Evolutionary conservation across 768 basidiomycete genomes (phyloP).

Genomic region (Termitomyces eurrhizus): DNA sequence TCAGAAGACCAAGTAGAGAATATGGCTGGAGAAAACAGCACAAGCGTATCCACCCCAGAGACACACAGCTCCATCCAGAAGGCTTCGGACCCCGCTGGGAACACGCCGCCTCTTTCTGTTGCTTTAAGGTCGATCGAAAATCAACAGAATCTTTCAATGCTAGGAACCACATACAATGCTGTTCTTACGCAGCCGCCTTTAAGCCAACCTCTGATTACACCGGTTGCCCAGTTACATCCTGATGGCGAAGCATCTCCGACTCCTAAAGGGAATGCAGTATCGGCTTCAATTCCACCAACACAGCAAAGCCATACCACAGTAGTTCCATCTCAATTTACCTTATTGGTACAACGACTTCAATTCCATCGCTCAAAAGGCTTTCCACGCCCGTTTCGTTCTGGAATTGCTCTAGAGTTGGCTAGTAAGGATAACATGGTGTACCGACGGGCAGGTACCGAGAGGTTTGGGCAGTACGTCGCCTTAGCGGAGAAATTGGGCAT

Average conservation of each 20-base stretch:
- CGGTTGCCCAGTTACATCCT: background rate
- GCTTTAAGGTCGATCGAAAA: background rate
- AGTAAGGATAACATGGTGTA: constrained; percentile 27
- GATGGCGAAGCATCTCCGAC: background rate
- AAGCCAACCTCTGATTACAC: background rate
- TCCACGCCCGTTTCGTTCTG: constrained; percentile 32
- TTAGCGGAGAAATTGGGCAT: constrained; percentile 36
- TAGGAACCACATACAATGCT: background rate
- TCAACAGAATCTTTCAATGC: background rate
- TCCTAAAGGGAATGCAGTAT: background rate
- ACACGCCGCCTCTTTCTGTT: background rate
- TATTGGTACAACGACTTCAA: constrained; percentile 31
- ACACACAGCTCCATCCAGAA: background rate
- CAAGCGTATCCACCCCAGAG: background rate
- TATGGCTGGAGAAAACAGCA: background rate
- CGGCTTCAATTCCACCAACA: background rate
- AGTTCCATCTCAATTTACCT: constrained; percentile 24
- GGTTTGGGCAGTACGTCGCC: constrained; percentile 36
- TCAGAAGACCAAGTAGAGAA: background rate
- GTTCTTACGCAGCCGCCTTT: background rate
- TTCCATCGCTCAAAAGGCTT: constrained; percentile 27
- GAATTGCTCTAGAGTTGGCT: constrained; percentile 29
- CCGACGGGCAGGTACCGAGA: constrained; percentile 33
- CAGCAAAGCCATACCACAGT: constrained; percentile 6
- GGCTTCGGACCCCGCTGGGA: background rate